Evolutionary conservation across 768 basidiomycete species (phyloP).

Genomic region (Lactifluus hygrophoroides): DNA sequence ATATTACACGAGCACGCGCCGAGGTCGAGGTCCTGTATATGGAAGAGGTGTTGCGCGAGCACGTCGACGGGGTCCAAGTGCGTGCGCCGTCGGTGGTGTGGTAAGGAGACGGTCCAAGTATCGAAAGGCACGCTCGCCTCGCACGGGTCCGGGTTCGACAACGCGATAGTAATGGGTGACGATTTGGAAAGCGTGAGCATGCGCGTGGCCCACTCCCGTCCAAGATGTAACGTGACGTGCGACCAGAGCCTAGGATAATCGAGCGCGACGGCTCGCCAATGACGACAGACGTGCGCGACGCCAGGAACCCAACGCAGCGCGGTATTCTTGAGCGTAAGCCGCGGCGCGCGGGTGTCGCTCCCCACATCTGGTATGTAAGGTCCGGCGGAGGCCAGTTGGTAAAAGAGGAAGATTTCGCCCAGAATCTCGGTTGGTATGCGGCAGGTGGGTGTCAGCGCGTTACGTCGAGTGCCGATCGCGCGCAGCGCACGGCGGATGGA

Average conservation of each 20-base stretch:
- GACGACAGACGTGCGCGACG: constrained; percentile 11
- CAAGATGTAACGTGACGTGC: not conserved
- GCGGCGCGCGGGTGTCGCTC: not conserved
- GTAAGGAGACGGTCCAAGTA: not conserved
- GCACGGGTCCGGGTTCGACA: not conserved
- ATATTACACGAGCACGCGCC: not conserved
- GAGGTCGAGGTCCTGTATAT: constrained; percentile 9
- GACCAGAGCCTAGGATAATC: constrained; percentile 11
- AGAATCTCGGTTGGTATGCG: constrained; percentile 15
- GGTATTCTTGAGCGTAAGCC: not conserved
- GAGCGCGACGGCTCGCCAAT: constrained; percentile 11
- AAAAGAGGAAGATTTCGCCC: constrained; percentile 12
- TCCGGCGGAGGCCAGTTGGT: not conserved
- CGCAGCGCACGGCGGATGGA: constrained; percentile 7
- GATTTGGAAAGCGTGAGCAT: constrained; percentile 10
- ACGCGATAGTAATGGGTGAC: not conserved
- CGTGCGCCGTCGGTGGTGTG: not conserved
- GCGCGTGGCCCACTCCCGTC: constrained; percentile 4
- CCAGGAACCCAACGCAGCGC: constrained; percentile 7
- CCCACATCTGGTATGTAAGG: not conserved
- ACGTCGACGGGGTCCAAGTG: constrained; percentile 2
- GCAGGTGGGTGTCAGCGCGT: constrained; percentile 10
- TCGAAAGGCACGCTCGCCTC: not conserved
- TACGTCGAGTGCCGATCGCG: constrained; percentile 7
- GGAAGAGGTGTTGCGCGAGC: constrained; percentile 8